phyloP scores from a whole-genome alignment of 176 grass and related monocot genomes.

The Oryza glumipatula region DNA sequence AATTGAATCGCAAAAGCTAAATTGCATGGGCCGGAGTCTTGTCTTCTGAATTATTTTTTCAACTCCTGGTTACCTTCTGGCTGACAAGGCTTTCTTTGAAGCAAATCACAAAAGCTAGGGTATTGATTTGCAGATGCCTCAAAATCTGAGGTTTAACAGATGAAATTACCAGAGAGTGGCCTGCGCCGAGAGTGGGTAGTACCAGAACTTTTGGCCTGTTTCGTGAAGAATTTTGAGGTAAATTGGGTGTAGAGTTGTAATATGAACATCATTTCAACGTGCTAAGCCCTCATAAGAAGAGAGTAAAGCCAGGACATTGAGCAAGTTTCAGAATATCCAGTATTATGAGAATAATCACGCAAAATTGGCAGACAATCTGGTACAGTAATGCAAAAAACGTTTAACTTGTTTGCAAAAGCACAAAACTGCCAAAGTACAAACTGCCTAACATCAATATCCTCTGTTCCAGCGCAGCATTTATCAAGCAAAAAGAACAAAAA shows the following conservation, averaged over 20 bases:
- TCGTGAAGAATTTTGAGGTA: neutral
- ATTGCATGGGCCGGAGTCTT: neutral
- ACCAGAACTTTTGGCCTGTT: neutral
- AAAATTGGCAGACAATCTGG: neutral
- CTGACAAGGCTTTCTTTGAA: neutral
- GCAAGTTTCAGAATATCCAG: neutral
- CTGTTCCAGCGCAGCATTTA: conserved; percentile 17
- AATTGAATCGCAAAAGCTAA: neutral
- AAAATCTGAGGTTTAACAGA: no score
- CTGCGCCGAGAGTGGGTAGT: neutral
- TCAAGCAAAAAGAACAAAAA: conserved; percentile 42
- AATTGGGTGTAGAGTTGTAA: neutral
- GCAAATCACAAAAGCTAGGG: no score
- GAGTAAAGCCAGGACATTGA: neutral
- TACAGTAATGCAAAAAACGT: conserved; percentile 17
- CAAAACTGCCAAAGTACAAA: conserved; percentile 36
- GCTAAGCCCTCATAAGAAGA: neutral
- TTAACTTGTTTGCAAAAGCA: conserved; percentile 41
- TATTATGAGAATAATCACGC: neutral
- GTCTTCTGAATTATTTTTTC: no score
- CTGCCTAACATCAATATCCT: conserved; percentile 23
- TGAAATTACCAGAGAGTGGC: no score
- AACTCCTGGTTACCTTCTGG: neutral
- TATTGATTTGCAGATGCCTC: no score
- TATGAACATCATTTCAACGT: neutral